phyloP scores from a whole-genome alignment of 768 basidiomycete genomes.

The Paxillus rubicundulus region DNA sequence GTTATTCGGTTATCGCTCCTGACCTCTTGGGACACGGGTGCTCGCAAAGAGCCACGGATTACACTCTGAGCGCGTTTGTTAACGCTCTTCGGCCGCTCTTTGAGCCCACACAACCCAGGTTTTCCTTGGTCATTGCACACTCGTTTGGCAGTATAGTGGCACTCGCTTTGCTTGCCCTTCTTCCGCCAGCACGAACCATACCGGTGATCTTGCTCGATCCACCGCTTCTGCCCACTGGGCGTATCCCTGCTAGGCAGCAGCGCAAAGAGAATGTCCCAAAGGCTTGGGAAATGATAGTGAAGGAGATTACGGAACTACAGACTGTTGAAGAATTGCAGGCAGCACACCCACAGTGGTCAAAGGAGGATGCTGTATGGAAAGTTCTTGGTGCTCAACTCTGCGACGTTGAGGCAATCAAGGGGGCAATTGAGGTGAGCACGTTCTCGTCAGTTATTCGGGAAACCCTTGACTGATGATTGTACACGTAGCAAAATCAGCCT shows the following conservation, averaged over 20 bases:
- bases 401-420: slow-evolving; percentile 8
- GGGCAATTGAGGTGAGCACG: slow-evolving; percentile 10
- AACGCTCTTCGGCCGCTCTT: slow-evolving; percentile 15
- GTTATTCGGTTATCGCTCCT: slow-evolving; percentile 24
- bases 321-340: neutral
- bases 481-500: slow-evolving; percentile 18
- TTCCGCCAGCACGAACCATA: slow-evolving; percentile 8
- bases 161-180: slow-evolving; percentile 10
- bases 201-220: slow-evolving; percentile 21
- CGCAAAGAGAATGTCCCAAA: neutral
- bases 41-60: slow-evolving; percentile 6
- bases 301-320: neutral
- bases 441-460: too few species aligned
- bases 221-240: slow-evolving; percentile 2
- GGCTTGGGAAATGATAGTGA: neutral
- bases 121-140: slow-evolving; percentile 16
- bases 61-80: slow-evolving; percentile 11
- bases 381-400: neutral
- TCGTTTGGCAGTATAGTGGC: slow-evolving; percentile 21
- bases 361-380: neutral
- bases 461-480: neutral
- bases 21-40: slow-evolving; percentile 21
- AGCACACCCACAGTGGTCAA: neutral
- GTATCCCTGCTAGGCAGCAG: neutral
- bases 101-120: neutral